phyloP scores from a whole-genome alignment of 129 eudicot species.

The Tagetes patula region DNA sequence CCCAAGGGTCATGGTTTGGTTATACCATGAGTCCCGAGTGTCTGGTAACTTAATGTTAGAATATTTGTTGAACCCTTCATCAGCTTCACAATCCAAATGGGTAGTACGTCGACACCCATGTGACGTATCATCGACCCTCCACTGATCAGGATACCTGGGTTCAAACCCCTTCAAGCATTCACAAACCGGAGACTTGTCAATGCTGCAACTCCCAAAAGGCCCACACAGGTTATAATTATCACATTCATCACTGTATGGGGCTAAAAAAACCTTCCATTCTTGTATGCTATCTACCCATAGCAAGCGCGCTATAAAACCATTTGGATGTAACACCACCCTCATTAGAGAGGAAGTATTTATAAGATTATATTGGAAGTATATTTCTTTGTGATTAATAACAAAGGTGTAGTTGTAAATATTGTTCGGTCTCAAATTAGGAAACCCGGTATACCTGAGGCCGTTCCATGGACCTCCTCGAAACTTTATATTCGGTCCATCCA shows the following conservation, averaged over 20 bases:
- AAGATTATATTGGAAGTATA: neutral
- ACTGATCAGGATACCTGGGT: slow-evolving; percentile 36
- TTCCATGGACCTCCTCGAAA: slow-evolving; percentile 15
- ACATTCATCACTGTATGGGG: slow-evolving; percentile 18
- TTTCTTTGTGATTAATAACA: slow-evolving; percentile 1
- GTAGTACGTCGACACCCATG: slow-evolving; percentile 41
- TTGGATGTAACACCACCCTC: slow-evolving; percentile 20
- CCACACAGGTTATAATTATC: slow-evolving; percentile 47
- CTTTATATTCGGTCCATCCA: neutral
- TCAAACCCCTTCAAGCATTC: slow-evolving; percentile 41
- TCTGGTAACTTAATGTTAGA: slow-evolving; percentile 45
- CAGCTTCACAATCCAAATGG: slow-evolving; percentile 31
- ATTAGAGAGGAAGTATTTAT: neutral
- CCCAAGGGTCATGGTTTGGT: slow-evolving; percentile 32
- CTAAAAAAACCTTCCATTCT: slow-evolving; percentile 16
- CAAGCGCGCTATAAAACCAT: slow-evolving; percentile 6
- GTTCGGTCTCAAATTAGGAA: neutral
- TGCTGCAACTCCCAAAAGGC: slow-evolving; percentile 37
- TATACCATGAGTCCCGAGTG: slow-evolving; percentile 24
- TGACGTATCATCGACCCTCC: slow-evolving; percentile 46
- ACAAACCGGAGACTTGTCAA: slow-evolving; percentile 30
- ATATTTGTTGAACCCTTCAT: slow-evolving; percentile 41
- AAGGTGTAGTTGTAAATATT: neutral
- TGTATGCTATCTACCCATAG: slow-evolving; percentile 23
- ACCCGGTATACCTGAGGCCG: neutral